Percentiles rank a stretch among this genome's conserved stretches.
Conservation (phyloP, 495 filamentous ascomycete genomes). For the Penicillium angulare region DNA sequence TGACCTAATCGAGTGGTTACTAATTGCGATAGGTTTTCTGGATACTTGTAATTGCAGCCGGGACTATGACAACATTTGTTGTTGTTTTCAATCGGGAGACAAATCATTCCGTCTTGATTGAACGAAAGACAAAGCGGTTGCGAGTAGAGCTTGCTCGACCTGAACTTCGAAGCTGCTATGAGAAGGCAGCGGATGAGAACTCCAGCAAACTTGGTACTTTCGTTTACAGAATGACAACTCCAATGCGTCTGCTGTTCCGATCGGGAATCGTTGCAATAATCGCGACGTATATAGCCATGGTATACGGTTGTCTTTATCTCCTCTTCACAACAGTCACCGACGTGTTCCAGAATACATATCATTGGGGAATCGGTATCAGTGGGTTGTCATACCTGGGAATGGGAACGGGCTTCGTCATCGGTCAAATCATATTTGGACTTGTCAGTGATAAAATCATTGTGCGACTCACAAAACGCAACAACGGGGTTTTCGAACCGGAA, state of each 20-base stretch:
- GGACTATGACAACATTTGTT: conserved; percentile 35
- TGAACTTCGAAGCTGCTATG: conserved; percentile 24
- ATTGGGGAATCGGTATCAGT: conserved; percentile 36
- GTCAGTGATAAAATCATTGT: background rate
- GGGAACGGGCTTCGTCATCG: background rate
- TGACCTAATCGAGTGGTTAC: background rate
- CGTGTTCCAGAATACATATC: conserved; percentile 40
- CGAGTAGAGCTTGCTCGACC: conserved; percentile 36
- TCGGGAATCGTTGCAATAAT: conserved; percentile 55
- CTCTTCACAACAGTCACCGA: conserved; percentile 58
- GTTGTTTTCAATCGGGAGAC: conserved; percentile 47
- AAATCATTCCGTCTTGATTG: conserved; percentile 51
- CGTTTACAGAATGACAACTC: background rate
- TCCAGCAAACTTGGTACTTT: background rate
- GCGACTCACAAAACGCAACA: background rate
- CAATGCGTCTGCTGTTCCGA: background rate
- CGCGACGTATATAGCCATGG: conserved; percentile 51
- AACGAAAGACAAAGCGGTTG: conserved; percentile 46
- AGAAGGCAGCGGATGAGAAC: conserved; percentile 5
- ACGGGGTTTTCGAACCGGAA: conserved; percentile 19
- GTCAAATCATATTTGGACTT: background rate
- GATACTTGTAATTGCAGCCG: conserved; percentile 51
- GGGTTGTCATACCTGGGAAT: conserved; percentile 3
- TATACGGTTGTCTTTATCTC: conserved; percentile 60
- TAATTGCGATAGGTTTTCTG: conserved; percentile 28